Evolutionary conservation across 192 early-diverging fungal species (phyloP).

Genomic region (Coemansia sp.): DNA sequence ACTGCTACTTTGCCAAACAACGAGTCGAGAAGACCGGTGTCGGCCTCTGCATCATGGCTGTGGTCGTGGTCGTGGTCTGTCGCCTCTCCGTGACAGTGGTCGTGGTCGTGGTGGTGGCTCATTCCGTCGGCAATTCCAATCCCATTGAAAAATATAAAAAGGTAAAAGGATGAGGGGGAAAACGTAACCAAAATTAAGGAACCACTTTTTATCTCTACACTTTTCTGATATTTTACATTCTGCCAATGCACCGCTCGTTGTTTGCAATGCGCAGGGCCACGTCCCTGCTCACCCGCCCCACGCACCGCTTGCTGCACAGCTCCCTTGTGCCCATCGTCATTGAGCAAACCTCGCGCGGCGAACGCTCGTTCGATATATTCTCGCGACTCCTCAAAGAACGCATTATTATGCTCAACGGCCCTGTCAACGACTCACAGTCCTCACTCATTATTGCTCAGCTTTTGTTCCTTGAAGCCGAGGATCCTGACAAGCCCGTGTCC

Average conservation of each 20-base stretch:
- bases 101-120: constrained; percentile 34
- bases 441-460: constrained; percentile 93
- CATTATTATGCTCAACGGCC: constrained; percentile 94
- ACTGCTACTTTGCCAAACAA: constrained; percentile 78
- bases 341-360: constrained; percentile 71
- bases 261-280: neutral
- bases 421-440: constrained; percentile 79
- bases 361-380: constrained; percentile 97
- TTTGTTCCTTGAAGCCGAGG: constrained; percentile 92
- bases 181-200: neutral
- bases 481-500: constrained; percentile 88
- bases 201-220: neutral
- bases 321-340: constrained; percentile 55
- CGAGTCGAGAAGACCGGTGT: constrained; percentile 62
- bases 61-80: constrained; percentile 56
- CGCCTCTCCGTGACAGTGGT: constrained; percentile 52
- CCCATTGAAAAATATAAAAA: neutral
- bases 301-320: neutral
- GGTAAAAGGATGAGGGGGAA: neutral
- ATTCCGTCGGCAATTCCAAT: neutral
- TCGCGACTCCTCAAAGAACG: constrained; percentile 95
- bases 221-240: neutral
- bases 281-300: neutral
- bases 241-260: neutral
- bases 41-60: constrained; percentile 72